Conservation (phyloP, 345 rosid species). For the Conringia planisiliqua region DNA sequence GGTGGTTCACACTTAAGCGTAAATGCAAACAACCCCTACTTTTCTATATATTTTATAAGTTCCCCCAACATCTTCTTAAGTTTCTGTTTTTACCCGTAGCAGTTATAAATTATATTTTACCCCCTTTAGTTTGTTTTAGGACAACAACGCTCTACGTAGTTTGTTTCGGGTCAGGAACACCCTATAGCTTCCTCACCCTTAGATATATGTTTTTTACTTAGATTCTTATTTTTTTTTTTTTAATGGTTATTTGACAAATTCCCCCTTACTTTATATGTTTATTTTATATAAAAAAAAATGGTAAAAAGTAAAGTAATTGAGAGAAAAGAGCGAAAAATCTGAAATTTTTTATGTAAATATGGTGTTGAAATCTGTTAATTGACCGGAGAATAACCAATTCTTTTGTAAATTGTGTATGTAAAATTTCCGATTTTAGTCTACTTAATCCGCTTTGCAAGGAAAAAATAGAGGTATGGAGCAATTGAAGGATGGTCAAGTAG, state of each 20-base stretch:
- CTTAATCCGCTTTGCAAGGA: slow-evolving; percentile 9
- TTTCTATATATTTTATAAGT: background rate
- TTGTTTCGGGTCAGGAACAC: background rate
- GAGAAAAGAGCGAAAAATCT: background rate
- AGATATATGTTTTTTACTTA: no score
- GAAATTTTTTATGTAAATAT: background rate
- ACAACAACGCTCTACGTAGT: background rate
- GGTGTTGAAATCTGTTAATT: background rate
- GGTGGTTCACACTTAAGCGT: background rate
- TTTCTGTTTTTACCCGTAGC: background rate
- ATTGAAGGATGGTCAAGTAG: slow-evolving; percentile 19
- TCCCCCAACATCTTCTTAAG: background rate
- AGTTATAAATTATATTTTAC: background rate
- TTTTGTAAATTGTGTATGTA: background rate
- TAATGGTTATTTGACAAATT: no score
- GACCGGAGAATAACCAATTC: background rate
- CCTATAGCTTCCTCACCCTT: background rate
- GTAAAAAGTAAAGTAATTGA: background rate
- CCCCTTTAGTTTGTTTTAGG: background rate
- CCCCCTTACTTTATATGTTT: no score
- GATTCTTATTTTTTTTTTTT: no score
- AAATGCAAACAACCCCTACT: background rate
- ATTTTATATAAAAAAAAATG: background rate
- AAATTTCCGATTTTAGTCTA: background rate
- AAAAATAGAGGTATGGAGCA: slow-evolving; percentile 28